Evolutionary conservation across 2,329 filamentous ascomycete species (phyloP), one percentile per base, ranked within the genome.

Genomic region (Aspergillus brasiliensis): DNA sequence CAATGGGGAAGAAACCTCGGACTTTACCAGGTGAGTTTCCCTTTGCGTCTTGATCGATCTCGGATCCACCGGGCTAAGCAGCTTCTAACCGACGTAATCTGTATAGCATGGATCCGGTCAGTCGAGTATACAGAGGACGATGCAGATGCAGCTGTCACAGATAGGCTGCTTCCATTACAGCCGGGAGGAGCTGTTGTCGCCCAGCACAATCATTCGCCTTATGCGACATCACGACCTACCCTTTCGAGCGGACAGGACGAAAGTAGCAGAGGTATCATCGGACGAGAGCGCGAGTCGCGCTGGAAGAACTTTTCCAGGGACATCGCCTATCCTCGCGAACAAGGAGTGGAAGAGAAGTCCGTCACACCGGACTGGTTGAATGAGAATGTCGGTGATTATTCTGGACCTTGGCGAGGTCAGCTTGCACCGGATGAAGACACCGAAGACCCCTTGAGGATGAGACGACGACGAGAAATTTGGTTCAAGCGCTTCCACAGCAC

Each of bases 401-500:
- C 77, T 5, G 72, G 73, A 37, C 79, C 79, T 21, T 89, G 86
- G 85, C 76, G 84, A 48, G 82, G 81, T 47, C 74, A 72, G 44
- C 71, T 74, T 27, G 69, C 74, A n/a, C 74, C 77, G 46, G 80
- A 81, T 25, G 83, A 86, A 63, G 76, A 81, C 59, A 80, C 83
- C 27, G 79, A 83, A 38, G 78, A 80, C 60, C 77, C 77, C 48
- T 75, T 82, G 62, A 78, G 80, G 61, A 80, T 76, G 62, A 83
- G 81, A 72, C 73, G 75, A 21, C 82, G 82, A 66, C 78, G 82
- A 52, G 78, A 83, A 65, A 78, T 79, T 59, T 83, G 82, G 76
- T 75, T 83, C 62, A 85, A 86, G 71, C 84, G 87, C 57, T 76
- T 89, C 53, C 89, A 90, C 82, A 83, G 84, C 56, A 84, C 86